Conservation (phyloP, 2,329 filamentous ascomycete species). For the Parafenestella ontariensis region DNA sequence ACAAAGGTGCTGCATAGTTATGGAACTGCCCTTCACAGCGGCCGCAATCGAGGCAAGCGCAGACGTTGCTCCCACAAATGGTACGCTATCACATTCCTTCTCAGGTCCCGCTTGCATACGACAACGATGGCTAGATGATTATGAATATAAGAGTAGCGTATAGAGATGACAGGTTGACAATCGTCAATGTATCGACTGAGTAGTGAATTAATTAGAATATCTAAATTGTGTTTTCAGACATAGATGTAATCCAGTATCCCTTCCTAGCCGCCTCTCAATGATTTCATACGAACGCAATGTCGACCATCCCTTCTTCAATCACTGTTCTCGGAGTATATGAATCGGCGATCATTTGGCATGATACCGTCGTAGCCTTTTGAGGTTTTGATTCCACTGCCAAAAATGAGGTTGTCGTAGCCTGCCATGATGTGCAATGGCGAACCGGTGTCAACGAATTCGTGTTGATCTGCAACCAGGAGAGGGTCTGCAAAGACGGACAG, state of each 20-base stretch:
- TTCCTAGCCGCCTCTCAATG: too few species aligned
- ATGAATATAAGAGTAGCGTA: conserved; percentile 33
- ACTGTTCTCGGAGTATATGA: background rate
- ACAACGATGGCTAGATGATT: conserved; percentile 17
- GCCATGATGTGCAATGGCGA: conserved; percentile 14
- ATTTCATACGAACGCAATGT: too few species aligned
- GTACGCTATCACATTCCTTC: too few species aligned
- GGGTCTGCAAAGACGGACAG: conserved; percentile 2
- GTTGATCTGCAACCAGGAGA: conserved; percentile 6
- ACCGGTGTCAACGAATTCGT: conserved; percentile 8
- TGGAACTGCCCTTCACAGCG: too few species aligned
- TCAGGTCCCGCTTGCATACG: too few species aligned
- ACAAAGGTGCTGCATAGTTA: too few species aligned
- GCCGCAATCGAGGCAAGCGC: too few species aligned
- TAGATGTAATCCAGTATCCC: too few species aligned
- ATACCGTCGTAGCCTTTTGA: conserved; percentile 10
- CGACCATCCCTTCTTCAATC: background rate
- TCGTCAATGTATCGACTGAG: too few species aligned
- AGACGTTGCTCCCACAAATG: too few species aligned
- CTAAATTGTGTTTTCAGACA: too few species aligned
- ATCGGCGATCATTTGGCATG: conserved; percentile 6
- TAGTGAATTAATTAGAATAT: too few species aligned
- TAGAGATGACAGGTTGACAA: conserved; percentile 9
- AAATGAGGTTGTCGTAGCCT: conserved; percentile 24
- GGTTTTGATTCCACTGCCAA: conserved; percentile 5